phyloP scores from a whole-genome alignment of 2,329 filamentous ascomycete species.

The Fusarium coicis region DNA sequence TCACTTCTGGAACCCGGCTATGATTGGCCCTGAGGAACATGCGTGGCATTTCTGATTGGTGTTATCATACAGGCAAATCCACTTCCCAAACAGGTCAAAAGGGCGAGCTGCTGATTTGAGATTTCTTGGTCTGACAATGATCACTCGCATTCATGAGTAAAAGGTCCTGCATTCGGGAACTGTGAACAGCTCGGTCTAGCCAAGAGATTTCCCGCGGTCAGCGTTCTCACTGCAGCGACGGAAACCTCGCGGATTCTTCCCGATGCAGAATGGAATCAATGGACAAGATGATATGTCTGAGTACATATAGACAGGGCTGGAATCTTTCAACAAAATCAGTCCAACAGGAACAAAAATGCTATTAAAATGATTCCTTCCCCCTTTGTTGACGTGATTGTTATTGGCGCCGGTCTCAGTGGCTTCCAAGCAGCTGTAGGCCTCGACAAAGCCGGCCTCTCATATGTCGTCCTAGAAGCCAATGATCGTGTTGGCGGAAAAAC shows the following conservation, averaged over 20 bases:
- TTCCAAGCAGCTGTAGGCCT: conserved; percentile 48
- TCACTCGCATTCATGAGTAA: too few species aligned
- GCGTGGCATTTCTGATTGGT: too few species aligned
- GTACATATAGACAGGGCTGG: background rate
- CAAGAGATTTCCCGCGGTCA: too few species aligned
- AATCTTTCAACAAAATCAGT: rapidly evolving
- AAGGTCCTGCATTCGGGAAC: too few species aligned
- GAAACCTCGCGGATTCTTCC: background rate
- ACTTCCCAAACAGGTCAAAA: too few species aligned
- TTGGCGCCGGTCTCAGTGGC: conserved; percentile 44
- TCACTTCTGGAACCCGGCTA: too few species aligned
- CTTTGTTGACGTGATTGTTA: background rate
- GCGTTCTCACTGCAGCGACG: too few species aligned
- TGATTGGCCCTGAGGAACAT: too few species aligned
- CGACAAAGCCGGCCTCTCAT: conserved; percentile 47
- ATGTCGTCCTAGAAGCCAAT: conserved; percentile 57
- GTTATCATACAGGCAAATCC: too few species aligned
- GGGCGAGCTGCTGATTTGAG: too few species aligned
- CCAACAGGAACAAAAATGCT: background rate
- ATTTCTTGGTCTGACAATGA: too few species aligned
- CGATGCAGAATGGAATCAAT: background rate
- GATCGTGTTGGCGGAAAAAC: conserved; percentile 60
- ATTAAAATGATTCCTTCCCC: background rate
- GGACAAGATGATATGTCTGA: background rate
- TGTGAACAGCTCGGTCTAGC: too few species aligned